phyloP scores from a whole-genome alignment of 768 basidiomycete genomes.

The Pleurotus tuoliensis region DNA sequence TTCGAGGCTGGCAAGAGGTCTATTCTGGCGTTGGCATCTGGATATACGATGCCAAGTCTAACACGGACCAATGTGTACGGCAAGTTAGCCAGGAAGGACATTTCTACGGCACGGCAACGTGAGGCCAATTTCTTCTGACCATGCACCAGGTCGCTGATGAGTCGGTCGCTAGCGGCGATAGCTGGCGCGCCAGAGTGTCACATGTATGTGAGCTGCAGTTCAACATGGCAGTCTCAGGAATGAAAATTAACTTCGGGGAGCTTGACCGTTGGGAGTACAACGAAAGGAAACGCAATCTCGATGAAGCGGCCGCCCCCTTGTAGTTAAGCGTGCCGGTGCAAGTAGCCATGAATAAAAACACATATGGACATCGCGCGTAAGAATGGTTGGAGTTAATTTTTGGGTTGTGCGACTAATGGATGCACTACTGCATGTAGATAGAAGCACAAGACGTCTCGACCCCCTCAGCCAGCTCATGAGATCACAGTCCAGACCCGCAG shows the following conservation, averaged over 20 bases:
- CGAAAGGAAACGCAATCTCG: slow-evolving; percentile 61
- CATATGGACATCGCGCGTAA: background rate
- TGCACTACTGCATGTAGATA: slow-evolving; percentile 7
- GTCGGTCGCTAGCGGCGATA: slow-evolving; percentile 56
- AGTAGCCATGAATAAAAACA: background rate
- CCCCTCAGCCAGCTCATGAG: slow-evolving; percentile 34
- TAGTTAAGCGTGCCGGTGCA: background rate
- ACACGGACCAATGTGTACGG: slow-evolving; percentile 61
- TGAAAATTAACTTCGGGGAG: slow-evolving; percentile 76
- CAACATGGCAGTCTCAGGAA: slow-evolving; percentile 51
- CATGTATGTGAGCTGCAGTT: slow-evolving; percentile 74
- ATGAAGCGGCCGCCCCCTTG: slow-evolving; percentile 36
- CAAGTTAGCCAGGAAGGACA: slow-evolving; percentile 61
- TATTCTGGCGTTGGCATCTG: slow-evolving; percentile 67
- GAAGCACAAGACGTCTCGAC: slow-evolving; percentile 14
- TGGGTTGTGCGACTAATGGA: slow-evolving; percentile 20
- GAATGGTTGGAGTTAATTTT: slow-evolving; percentile 1
- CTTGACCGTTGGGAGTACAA: slow-evolving; percentile 67
- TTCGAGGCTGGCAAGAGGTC: slow-evolving; percentile 66
- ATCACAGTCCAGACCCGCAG: slow-evolving; percentile 91
- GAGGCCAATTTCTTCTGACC: slow-evolving; percentile 23
- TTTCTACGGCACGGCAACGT: slow-evolving; percentile 78
- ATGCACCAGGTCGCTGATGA: background rate
- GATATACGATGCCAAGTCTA: slow-evolving; percentile 71
- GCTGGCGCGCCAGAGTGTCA: slow-evolving; percentile 70